These are phyloP conservation scores for Pestalotiopsis sp. DNA, from an alignment of 2,329 filamentous ascomycete species.

Conservation along the genomic window DNA sequence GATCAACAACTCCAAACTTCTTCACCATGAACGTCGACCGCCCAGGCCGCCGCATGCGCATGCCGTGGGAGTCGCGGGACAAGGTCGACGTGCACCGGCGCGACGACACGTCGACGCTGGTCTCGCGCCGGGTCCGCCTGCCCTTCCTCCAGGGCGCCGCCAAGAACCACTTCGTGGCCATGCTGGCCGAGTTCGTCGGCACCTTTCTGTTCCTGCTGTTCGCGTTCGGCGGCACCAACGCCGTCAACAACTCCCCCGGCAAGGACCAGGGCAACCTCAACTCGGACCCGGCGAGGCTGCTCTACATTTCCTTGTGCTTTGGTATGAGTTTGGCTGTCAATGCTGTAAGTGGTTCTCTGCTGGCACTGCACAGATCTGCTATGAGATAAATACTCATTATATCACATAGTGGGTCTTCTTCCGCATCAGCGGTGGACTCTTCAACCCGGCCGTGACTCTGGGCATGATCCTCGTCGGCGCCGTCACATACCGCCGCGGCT, in stretches of 20 bases:
- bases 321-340: conserved; percentile 36
- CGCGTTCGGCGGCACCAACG: conserved; percentile 40
- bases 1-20: too few species aligned
- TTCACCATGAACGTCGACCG: conserved; percentile 14
- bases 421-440: conserved; percentile 29
- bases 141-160: neutral
- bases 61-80: conserved; percentile 9
- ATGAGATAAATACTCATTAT: neutral
- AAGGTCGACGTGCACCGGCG: neutral
- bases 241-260: conserved; percentile 18
- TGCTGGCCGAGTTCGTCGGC: conserved; percentile 38
- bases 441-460: conserved; percentile 19
- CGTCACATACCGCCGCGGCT: conserved; percentile 6
- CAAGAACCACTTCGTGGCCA: conserved; percentile 13
- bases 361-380: neutral
- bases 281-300: conserved; percentile 16
- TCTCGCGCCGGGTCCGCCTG: neutral
- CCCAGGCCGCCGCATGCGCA: conserved; percentile 8
- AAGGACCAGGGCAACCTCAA: conserved; percentile 8
- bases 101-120: conserved; percentile 1
- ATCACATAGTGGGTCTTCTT: conserved; percentile 37
- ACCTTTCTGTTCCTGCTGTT: conserved; percentile 47
- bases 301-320: conserved; percentile 33
- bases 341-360: conserved; percentile 16
- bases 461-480: conserved; percentile 15